Conservation (phyloP, 192 early-diverging fungal genomes). For the Entomortierella chlamydospora region DNA sequence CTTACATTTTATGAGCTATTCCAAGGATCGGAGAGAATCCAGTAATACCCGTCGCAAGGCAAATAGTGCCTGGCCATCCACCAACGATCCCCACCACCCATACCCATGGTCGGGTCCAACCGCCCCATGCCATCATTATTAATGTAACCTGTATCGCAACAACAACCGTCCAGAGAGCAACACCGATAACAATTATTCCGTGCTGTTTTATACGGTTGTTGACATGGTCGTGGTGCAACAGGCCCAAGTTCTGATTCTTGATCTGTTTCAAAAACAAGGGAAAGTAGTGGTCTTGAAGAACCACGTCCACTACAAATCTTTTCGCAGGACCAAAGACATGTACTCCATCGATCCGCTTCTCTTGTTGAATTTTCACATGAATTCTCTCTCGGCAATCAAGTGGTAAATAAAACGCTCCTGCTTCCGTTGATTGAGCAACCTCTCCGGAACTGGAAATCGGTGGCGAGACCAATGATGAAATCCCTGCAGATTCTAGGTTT, state of each 20-base stretch:
- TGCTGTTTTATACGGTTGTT: constrained; percentile 25
- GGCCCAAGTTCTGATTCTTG: constrained; percentile 29
- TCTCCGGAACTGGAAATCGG: background rate
- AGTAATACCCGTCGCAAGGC: constrained; percentile 13
- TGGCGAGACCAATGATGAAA: too few relatives aligned
- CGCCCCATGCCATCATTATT: constrained; percentile 23
- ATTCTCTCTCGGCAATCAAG: constrained; percentile 41
- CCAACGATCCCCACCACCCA: constrained; percentile 27
- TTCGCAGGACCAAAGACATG: constrained; percentile 42
- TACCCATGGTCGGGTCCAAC: constrained; percentile 32
- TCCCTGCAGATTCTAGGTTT: too few relatives aligned
- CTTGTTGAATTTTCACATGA: constrained; percentile 32
- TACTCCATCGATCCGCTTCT: constrained; percentile 13
- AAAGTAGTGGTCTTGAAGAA: constrained; percentile 40
- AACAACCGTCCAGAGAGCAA: constrained; percentile 5
- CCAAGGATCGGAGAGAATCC: constrained; percentile 36
- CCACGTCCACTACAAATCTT: constrained; percentile 41
- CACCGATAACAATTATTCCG: constrained; percentile 1
- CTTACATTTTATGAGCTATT: constrained; percentile 27
- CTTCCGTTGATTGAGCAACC: constrained; percentile 11
- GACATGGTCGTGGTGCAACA: constrained; percentile 14
- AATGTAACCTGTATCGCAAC: constrained; percentile 10
- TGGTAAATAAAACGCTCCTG: constrained; percentile 40
- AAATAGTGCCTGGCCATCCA: constrained; percentile 16
- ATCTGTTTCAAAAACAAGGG: constrained; percentile 41